These are phyloP conservation scores for Zygosaccharomyces bisporus DNA, from an alignment of 805 yeast genomes.

Conservation along the genomic window DNA sequence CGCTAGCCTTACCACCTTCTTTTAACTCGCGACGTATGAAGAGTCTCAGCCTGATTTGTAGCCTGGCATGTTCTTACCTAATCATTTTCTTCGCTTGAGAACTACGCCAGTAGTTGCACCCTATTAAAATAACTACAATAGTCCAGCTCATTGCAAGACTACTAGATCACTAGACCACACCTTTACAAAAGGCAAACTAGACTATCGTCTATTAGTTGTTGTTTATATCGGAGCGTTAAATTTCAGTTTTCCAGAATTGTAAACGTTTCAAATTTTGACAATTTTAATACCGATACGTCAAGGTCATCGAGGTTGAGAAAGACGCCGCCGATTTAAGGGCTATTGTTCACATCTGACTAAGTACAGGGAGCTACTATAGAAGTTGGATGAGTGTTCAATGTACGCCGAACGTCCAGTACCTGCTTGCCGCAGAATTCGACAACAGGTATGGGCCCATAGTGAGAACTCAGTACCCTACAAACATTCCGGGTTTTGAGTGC, in stretches of 20 bases:
- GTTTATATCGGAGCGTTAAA: no score
- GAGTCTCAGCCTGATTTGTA: no score
- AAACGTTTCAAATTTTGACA: slow-evolving; percentile 2
- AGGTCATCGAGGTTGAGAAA: neutral
- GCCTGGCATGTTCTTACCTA: no score
- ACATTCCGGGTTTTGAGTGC: slow-evolving; percentile 38
- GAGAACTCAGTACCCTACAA: slow-evolving; percentile 54
- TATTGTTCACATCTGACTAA: neutral
- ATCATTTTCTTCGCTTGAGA: no score
- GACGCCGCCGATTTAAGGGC: neutral
- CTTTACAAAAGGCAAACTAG: neutral
- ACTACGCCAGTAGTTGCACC: no score
- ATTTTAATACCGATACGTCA: slow-evolving; percentile 2
- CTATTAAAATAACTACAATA: neutral
- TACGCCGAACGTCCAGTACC: slow-evolving; percentile 45
- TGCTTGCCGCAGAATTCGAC: slow-evolving; percentile 76
- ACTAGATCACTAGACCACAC: neutral
- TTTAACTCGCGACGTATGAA: no score
- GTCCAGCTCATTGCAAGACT: neutral
- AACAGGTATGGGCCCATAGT: slow-evolving; percentile 69
- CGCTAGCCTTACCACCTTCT: neutral
- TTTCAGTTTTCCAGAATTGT: neutral
- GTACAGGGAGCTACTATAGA: neutral
- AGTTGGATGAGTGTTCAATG: slow-evolving; percentile 2
- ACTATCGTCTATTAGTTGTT: neutral